Percentiles rank a stretch among this genome's conserved stretches.
phyloP scores from a whole-genome alignment of 192 early-diverging fungal genomes.

The Gaertneriomyces sp. region DNA sequence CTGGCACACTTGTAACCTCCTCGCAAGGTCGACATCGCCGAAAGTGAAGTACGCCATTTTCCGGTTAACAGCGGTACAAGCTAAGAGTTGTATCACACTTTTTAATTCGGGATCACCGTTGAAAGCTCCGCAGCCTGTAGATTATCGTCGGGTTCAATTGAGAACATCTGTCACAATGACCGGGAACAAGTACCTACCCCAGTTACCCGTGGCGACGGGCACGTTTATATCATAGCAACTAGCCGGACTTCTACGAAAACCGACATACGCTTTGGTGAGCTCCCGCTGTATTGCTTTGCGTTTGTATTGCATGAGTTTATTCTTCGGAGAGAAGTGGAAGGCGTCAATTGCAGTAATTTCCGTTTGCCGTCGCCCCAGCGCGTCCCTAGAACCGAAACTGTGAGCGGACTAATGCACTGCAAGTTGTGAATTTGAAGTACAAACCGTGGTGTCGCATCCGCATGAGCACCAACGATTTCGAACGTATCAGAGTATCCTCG shows the following conservation, averaged over 20 bases:
- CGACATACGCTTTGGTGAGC: conserved; percentile 46
- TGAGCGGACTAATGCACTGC: no score
- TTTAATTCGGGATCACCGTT: conserved; percentile 46
- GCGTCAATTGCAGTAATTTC: conserved; percentile 12
- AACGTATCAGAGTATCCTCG: conserved; percentile 42
- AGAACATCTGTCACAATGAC: neutral
- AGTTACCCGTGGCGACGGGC: conserved; percentile 33
- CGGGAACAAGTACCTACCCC: conserved; percentile 5
- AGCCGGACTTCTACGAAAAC: conserved; percentile 23
- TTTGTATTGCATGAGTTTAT: conserved; percentile 24
- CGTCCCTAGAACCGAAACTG: neutral
- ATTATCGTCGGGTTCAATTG: neutral
- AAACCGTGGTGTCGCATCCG: conserved; percentile 13
- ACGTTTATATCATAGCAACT: neutral
- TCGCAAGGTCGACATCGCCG: conserved; percentile 33
- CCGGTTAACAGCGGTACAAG: conserved; percentile 32
- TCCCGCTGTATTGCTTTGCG: conserved; percentile 30
- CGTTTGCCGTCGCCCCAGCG: neutral
- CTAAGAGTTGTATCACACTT: conserved; percentile 44
- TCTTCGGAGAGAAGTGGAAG: neutral
- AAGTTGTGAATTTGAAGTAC: no score
- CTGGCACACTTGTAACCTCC: conserved; percentile 11
- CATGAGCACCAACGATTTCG: conserved; percentile 25
- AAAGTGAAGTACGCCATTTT: conserved; percentile 47
- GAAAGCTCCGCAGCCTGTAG: conserved; percentile 51